Conservation (phyloP, 2,329 filamentous ascomycete species). For the Tetracladium maxilliforme region DNA sequence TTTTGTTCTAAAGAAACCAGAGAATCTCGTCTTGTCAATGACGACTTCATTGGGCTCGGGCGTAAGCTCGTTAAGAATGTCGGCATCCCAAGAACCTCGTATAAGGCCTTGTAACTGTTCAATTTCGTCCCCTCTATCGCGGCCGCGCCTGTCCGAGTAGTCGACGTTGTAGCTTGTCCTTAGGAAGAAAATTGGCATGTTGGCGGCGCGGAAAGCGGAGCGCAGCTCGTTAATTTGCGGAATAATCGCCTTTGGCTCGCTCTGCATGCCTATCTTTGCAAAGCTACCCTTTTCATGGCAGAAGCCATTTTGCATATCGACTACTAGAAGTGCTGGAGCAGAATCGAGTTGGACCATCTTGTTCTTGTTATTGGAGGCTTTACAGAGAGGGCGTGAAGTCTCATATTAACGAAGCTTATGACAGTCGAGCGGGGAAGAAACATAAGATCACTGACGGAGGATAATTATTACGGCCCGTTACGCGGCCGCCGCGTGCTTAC, state of each 20-base stretch:
- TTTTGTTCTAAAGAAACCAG: conserved; percentile 5
- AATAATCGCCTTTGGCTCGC: conserved; percentile 4
- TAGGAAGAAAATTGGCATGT: conserved; percentile 5
- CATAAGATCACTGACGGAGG: no score
- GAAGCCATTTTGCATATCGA: conserved; percentile 10
- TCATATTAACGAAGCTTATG: no score
- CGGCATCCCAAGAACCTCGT: conserved; percentile 6
- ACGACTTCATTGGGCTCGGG: conserved; percentile 5
- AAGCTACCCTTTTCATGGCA: conserved; percentile 8
- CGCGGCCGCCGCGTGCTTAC: no score
- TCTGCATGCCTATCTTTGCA: conserved; percentile 6
- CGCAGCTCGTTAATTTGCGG: conserved; percentile 6
- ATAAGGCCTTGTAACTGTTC: conserved; percentile 5
- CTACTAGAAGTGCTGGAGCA: conserved; percentile 6
- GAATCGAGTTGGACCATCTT: conserved; percentile 6
- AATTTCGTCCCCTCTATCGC: no score
- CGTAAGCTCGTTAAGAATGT: conserved; percentile 7
- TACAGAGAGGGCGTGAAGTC: no score
- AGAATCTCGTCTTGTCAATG: conserved; percentile 6
- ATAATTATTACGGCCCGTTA: no score
- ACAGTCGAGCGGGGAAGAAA: no score
- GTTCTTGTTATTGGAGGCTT: no score
- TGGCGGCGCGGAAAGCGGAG: conserved; percentile 4
- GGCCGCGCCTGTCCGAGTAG: conserved; percentile 6
- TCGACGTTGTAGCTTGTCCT: conserved; percentile 4